phyloP scores from a whole-genome alignment of 1,284 basidiomycete species.

The Microbotryum violaceum region DNA sequence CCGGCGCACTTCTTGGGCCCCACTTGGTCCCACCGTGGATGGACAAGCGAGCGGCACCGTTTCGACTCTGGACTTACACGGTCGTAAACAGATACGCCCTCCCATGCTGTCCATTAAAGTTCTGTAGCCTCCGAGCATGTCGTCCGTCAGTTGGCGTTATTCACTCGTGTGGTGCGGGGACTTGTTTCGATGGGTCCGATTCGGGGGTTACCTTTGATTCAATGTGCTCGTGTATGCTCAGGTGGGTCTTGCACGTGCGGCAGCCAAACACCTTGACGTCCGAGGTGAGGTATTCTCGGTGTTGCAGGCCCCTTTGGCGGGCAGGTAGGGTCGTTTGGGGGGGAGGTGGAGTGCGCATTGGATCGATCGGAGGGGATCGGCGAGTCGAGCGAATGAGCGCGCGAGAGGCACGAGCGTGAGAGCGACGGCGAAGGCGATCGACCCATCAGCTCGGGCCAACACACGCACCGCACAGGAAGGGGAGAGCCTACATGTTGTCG shows the following conservation, averaged over 20 bases:
- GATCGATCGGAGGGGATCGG: neutral
- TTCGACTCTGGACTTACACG: constrained; percentile 46
- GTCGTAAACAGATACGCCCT: constrained; percentile 85
- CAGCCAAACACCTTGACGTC: constrained; percentile 68
- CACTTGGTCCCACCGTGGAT: too few species aligned
- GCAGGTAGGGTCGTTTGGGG: neutral
- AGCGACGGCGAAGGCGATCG: neutral
- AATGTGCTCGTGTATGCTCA: constrained; percentile 85
- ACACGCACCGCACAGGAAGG: too few species aligned
- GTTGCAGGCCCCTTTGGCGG: constrained; percentile 28
- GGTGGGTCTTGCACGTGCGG: constrained; percentile 81
- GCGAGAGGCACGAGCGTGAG: neutral
- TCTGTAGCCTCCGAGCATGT: constrained; percentile 6
- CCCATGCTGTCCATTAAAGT: constrained; percentile 73
- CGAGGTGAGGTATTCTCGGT: constrained; percentile 30
- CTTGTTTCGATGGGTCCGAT: too few species aligned
- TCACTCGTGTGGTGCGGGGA: neutral
- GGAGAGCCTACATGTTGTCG: too few species aligned
- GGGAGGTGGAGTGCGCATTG: neutral
- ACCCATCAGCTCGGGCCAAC: too few species aligned
- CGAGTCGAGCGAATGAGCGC: too few species aligned
- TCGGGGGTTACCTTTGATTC: constrained; percentile 70
- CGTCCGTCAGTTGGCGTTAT: too few species aligned
- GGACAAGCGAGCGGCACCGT: neutral
- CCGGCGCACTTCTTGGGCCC: neutral